These are phyloP conservation scores for Debaryomyces nepalensis DNA, from an alignment of 1,139 yeast genomes.

Conservation along the genomic window DNA sequence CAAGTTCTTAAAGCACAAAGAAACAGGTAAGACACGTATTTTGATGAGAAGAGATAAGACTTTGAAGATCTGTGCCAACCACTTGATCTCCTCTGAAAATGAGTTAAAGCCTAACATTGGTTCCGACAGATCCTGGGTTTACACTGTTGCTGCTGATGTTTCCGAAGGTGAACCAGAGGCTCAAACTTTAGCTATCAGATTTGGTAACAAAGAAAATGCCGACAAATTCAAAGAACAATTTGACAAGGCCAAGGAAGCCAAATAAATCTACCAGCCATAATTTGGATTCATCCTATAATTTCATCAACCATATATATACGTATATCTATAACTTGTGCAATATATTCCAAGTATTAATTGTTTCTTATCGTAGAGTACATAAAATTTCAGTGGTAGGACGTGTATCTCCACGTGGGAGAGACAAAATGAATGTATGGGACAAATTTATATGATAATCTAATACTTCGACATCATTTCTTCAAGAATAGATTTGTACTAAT, in stretches of 20 bases:
- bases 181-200: conserved; percentile 94
- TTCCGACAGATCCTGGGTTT: conserved; percentile 98
- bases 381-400: conserved; percentile 9
- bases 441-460: neutral
- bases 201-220: conserved; percentile 96
- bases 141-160: conserved; percentile 90
- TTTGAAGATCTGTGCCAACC: conserved; percentile 96
- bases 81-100: conserved; percentile 84
- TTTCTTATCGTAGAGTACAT: neutral
- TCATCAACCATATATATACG: conserved; percentile 2
- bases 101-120: conserved; percentile 92
- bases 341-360: conserved; percentile 4
- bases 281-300: neutral
- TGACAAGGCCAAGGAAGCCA: conserved; percentile 70
- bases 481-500: neutral
- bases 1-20: conserved; percentile 89
- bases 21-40: conserved; percentile 78
- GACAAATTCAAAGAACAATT: conserved; percentile 93
- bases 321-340: conserved; percentile 6
- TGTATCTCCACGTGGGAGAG: conserved; percentile 16
- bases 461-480: neutral
- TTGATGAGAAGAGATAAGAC: conserved; percentile 99
- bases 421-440: neutral
- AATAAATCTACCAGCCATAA: neutral
- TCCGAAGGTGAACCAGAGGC: conserved; percentile 97